Conservation (phyloP, 1,284 basidiomycete genomes). For the Porodaedalea pini region DNA sequence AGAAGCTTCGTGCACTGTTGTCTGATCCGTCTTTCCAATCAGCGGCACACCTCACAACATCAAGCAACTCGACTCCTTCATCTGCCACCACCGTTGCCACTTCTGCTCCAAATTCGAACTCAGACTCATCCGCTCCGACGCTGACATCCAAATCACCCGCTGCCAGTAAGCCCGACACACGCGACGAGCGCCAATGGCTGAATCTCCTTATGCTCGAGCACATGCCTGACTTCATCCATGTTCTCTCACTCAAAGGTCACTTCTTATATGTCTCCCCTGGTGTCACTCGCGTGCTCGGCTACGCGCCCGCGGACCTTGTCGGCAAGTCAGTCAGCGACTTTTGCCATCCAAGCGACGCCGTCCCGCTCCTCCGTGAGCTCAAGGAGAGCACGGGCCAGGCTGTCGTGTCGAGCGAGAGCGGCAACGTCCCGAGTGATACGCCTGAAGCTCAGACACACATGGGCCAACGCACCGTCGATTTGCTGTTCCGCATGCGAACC, state of each 20-base stretch:
- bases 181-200: conserved; percentile 43
- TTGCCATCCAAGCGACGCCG: conserved; percentile 86
- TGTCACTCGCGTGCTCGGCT: conserved; percentile 73
- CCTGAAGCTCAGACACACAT: not conserved
- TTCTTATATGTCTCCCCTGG: conserved; percentile 90
- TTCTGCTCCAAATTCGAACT: conserved; percentile 24
- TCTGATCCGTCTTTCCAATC: conserved; percentile 36
- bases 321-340: conserved; percentile 75
- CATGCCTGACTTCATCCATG: conserved; percentile 79
- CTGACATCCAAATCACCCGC: conserved; percentile 18
- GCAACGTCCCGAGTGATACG: not conserved
- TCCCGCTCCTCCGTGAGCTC: conserved; percentile 88
- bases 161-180: conserved; percentile 25
- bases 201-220: conserved; percentile 68
- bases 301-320: conserved; percentile 77
- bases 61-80: conserved; percentile 19
- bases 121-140: conserved; percentile 22
- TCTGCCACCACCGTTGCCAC: not conserved
- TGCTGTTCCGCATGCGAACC: conserved; percentile 73
- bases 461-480: conserved; percentile 50
- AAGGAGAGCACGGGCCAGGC: conserved; percentile 61
- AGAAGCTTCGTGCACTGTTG: conserved; percentile 40
- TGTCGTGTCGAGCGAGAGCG: conserved; percentile 21
- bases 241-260: conserved; percentile 89
- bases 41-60: conserved; percentile 35